Percentiles rank a stretch among this genome's conserved stretches.
Conservation (phyloP, 1,284 basidiomycete species). For the Uromyces viciae-fabae region DNA sequence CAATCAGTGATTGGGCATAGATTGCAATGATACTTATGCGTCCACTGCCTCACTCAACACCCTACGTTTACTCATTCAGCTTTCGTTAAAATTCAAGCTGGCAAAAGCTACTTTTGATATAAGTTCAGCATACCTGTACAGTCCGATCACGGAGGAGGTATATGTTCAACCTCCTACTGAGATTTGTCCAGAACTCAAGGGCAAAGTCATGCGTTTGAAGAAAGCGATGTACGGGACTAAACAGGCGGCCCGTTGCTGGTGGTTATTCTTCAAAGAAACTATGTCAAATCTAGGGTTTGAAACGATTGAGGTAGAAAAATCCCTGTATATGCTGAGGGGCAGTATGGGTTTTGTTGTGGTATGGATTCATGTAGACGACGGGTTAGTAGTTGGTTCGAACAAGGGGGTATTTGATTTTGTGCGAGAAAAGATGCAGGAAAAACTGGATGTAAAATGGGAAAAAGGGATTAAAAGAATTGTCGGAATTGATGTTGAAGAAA, state of each 20-base stretch:
- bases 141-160: neutral
- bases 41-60: conserved; percentile 27
- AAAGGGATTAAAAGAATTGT: neutral
- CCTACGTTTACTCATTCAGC: conserved; percentile 40
- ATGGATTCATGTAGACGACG: neutral
- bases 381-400: neutral
- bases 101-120: neutral
- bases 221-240: neutral
- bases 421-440: neutral
- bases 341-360: neutral
- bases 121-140: conserved; percentile 1
- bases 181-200: neutral
- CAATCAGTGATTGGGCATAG: conserved; percentile 37
- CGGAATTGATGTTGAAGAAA: neutral
- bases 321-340: neutral
- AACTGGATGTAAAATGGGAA: neutral
- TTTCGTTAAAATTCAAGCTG: neutral
- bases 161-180: neutral
- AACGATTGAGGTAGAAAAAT: neutral
- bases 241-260: neutral
- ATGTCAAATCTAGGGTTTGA: neutral
- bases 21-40: conserved; percentile 46
- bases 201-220: neutral
- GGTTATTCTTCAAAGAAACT: neutral
- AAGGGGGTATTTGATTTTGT: neutral